Evolutionary conservation across 139 green algal genomes (phyloP).

Genomic region (Picochlorum costavermella): DNA sequence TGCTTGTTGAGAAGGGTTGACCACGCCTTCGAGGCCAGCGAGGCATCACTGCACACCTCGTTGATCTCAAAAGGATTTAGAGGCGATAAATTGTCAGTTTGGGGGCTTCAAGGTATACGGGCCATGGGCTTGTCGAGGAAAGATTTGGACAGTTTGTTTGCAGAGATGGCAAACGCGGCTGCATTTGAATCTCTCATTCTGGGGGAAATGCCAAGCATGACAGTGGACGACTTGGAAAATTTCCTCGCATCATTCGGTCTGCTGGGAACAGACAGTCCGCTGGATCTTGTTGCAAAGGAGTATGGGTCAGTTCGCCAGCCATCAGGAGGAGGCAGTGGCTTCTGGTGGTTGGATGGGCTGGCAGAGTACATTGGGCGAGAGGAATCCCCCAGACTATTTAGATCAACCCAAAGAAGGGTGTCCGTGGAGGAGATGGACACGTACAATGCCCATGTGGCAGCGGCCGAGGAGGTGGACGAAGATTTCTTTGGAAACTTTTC

Average conservation of each 20-base stretch:
- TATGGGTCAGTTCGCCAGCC: not conserved
- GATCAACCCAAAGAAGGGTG: constrained; percentile 50
- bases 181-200: constrained; percentile 46
- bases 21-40: constrained; percentile 5
- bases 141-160: constrained; percentile 21
- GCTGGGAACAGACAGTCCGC: constrained; percentile 5
- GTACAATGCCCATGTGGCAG: constrained; percentile 35
- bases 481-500: constrained; percentile 41
- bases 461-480: constrained; percentile 44
- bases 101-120: constrained; percentile 31
- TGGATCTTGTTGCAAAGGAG: not conserved
- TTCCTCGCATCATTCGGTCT: constrained; percentile 40
- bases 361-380: not conserved
- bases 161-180: constrained; percentile 29
- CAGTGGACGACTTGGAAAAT: constrained; percentile 18
- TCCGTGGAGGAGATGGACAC: constrained; percentile 47
- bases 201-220: constrained; percentile 37
- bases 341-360: not conserved
- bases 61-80: constrained; percentile 39
- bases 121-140: constrained; percentile 2
- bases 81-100: constrained; percentile 54
- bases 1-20: constrained; percentile 54
- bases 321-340: not conserved
- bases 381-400: constrained; percentile 37
- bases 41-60: constrained; percentile 9